These are phyloP conservation scores for Arthroderma sp. DNA, from an alignment of 2,329 filamentous ascomycete species.

Conservation along the genomic window DNA sequence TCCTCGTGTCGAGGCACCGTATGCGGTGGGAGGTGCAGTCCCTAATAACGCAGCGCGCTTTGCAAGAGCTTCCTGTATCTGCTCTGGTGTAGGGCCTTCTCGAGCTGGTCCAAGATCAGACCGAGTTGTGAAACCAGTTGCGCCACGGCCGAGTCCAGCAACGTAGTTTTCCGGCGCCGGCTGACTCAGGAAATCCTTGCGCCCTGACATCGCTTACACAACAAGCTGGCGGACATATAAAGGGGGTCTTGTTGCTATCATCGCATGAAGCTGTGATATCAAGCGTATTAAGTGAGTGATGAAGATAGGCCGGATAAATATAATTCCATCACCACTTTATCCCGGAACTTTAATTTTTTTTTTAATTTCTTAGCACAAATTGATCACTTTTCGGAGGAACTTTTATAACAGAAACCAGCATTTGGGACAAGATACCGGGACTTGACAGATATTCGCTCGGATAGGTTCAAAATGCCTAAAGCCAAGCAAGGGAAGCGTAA, in stretches of 20 bases:
- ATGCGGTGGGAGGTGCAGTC: constrained; percentile 57
- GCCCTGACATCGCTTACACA: constrained; percentile 42
- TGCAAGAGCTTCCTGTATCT: constrained; percentile 94
- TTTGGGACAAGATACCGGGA: background rate
- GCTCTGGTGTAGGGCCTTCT: constrained; percentile 91
- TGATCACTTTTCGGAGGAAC: background rate
- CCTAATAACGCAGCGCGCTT: constrained; percentile 80
- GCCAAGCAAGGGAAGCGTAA: constrained; percentile 43
- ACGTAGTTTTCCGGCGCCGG: constrained; percentile 80
- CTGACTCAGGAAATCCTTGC: constrained; percentile 80
- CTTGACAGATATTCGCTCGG: background rate
- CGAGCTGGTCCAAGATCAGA: constrained; percentile 91
- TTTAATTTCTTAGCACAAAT: background rate
- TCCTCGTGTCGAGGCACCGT: constrained; percentile 51
- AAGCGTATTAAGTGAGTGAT: background rate
- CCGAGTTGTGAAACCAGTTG: constrained; percentile 93
- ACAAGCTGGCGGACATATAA: background rate
- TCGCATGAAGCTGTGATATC: background rate
- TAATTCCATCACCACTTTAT: background rate
- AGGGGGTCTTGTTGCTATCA: background rate
- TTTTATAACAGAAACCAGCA: background rate
- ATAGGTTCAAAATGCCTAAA: constrained; percentile 40
- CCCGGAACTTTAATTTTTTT: background rate
- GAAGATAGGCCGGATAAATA: background rate
- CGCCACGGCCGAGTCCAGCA: constrained; percentile 91